phyloP scores from a whole-genome alignment of 768 basidiomycete genomes.

The Ephemerocybe angulata region DNA sequence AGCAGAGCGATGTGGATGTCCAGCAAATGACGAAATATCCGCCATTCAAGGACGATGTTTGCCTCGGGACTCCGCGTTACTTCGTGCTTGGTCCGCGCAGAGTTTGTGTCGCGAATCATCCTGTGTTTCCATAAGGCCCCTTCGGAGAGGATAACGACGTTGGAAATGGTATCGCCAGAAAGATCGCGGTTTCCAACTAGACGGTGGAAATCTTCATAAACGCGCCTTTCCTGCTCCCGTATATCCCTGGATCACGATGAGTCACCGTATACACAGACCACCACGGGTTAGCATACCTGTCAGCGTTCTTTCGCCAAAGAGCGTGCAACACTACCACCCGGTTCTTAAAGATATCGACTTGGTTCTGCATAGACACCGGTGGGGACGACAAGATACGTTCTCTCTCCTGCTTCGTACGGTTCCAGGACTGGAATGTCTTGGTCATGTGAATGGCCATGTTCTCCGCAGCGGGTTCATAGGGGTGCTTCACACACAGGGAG shows the following conservation, averaged over 20 bases:
- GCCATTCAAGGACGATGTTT: constrained; percentile 51
- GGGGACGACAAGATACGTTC: constrained; percentile 28
- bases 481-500: constrained; percentile 79
- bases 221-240: constrained; percentile 43
- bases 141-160: constrained; percentile 68
- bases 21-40: constrained; percentile 65
- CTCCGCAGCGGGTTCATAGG: constrained; percentile 84
- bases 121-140: constrained; percentile 84
- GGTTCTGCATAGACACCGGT: constrained; percentile 10
- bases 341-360: constrained; percentile 67
- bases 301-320: constrained; percentile 59
- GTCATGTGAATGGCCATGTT: constrained; percentile 74
- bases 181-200: constrained; percentile 69
- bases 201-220: constrained; percentile 52
- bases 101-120: constrained; percentile 55
- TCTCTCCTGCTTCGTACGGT: constrained; percentile 38
- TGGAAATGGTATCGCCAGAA: constrained; percentile 71
- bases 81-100: constrained; percentile 18
- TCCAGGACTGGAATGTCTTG: constrained; percentile 63
- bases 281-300: constrained; percentile 45
- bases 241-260: constrained; percentile 35
- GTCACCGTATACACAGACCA: neutral
- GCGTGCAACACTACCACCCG: constrained; percentile 76
- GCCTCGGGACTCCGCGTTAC: constrained; percentile 28
- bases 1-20: constrained; percentile 61